Percentiles rank a stretch among this genome's conserved stretches.
These are phyloP conservation scores for Begonia fuchsioides DNA, from an alignment of 306 rosid genomes.

Conservation along the genomic window DNA sequence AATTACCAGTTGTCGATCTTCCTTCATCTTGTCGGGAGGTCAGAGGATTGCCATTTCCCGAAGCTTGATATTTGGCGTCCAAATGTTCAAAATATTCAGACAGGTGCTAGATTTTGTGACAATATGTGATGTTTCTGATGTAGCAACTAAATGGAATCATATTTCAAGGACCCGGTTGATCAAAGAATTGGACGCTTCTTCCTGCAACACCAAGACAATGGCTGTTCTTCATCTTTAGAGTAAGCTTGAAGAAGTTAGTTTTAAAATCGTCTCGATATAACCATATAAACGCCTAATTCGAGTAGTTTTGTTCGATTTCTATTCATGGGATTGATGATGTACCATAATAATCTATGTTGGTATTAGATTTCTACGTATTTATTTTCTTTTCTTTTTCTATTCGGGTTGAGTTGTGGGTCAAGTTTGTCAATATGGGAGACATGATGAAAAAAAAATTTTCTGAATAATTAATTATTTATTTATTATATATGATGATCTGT, in stretches of 20 bases:
- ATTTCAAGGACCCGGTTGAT: constrained; percentile 70
- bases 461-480: no score
- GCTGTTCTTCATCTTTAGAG: constrained; percentile 68
- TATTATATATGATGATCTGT: no score
- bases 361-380: background rate
- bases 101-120: constrained; percentile 91
- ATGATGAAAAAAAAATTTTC: no score
- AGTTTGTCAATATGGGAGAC: no score
- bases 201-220: constrained; percentile 75
- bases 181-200: constrained; percentile 85
- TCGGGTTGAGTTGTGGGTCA: background rate
- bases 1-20: constrained; percentile 20
- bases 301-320: background rate
- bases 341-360: background rate
- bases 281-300: no score
- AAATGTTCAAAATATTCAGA: constrained; percentile 98
- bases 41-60: constrained; percentile 23
- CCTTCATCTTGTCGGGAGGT: constrained; percentile 20
- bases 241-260: no score
- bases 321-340: background rate
- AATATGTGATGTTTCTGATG: constrained; percentile 55
- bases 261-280: no score
- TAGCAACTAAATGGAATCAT: constrained; percentile 62
- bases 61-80: constrained; percentile 67
- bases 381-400: no score